phyloP scores from a whole-genome alignment of 768 basidiomycete species.

The Macrocybe gigantea region DNA sequence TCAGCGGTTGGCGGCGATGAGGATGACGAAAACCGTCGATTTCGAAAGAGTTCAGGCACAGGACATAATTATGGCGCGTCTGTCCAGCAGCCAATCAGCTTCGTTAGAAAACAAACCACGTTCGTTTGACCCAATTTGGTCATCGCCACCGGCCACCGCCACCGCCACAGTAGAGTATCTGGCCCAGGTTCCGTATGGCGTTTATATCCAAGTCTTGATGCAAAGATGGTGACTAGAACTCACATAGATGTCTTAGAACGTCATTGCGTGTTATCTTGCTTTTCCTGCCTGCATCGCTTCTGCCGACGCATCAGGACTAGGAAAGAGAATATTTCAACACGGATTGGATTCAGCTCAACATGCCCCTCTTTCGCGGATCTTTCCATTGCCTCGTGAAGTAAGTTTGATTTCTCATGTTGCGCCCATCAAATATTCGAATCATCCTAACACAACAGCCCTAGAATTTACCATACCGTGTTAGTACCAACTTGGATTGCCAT shows the following conservation, averaged over 20 bases:
- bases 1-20: background rate
- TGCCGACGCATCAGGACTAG: slow-evolving; percentile 55
- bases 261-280: slow-evolving; percentile 87
- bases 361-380: too few species aligned
- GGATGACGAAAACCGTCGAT: background rate
- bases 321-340: too few species aligned
- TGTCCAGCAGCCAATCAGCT: background rate
- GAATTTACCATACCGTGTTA: too few species aligned
- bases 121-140: slow-evolving; percentile 46
- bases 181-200: too few species aligned
- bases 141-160: slow-evolving; percentile 59
- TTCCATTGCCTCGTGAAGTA: too few species aligned
- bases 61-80: background rate
- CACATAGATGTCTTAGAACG: too few species aligned
- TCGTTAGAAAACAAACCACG: background rate
- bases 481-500: too few species aligned
- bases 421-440: too few species aligned
- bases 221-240: slow-evolving; percentile 63
- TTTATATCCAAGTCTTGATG: slow-evolving; percentile 44
- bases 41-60: background rate
- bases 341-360: too few species aligned
- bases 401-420: too few species aligned
- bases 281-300: slow-evolving; percentile 65
- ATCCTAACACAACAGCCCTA: too few species aligned
- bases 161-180: slow-evolving; percentile 44